These are phyloP conservation scores for Diaporthe citri DNA, from an alignment of 2,329 filamentous ascomycete genomes.

Conservation along the genomic window DNA sequence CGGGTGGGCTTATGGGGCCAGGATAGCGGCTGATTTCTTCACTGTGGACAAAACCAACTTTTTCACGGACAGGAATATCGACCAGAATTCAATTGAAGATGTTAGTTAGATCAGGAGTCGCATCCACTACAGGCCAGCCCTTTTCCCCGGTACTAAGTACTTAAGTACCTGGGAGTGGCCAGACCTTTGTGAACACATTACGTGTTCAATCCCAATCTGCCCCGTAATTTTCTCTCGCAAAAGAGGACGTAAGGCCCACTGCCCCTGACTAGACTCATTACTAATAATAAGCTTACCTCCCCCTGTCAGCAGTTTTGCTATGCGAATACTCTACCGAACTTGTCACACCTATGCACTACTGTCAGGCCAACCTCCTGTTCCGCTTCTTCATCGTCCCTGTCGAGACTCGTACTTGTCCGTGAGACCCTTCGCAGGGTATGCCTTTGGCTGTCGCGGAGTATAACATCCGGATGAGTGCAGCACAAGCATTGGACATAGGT, in stretches of 20 bases:
- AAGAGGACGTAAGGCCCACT: neutral
- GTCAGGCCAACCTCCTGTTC: neutral
- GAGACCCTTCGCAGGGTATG: neutral
- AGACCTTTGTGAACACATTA: conserved; percentile 4
- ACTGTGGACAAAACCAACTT: neutral
- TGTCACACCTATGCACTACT: neutral
- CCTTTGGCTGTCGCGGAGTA: neutral
- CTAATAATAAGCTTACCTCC: conserved; percentile 20
- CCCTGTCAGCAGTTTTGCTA: conserved; percentile 2
- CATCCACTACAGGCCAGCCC: too few species aligned
- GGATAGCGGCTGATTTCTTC: neutral
- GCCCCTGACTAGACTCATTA: conserved; percentile 25
- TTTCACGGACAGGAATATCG: neutral
- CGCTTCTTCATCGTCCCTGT: neutral
- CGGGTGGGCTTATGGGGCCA: neutral
- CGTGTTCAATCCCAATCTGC: conserved; percentile 7
- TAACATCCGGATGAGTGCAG: neutral
- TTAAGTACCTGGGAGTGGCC: neutral
- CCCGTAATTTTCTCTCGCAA: neutral
- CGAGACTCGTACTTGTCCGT: neutral
- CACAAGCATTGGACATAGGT: neutral
- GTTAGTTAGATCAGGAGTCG: too few species aligned
- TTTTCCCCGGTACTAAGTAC: neutral
- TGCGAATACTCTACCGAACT: conserved; percentile 1
- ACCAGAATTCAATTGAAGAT: neutral